These are phyloP conservation scores for Mycena vulgaris DNA, from an alignment of 768 basidiomycete genomes.

Conservation along the genomic window DNA sequence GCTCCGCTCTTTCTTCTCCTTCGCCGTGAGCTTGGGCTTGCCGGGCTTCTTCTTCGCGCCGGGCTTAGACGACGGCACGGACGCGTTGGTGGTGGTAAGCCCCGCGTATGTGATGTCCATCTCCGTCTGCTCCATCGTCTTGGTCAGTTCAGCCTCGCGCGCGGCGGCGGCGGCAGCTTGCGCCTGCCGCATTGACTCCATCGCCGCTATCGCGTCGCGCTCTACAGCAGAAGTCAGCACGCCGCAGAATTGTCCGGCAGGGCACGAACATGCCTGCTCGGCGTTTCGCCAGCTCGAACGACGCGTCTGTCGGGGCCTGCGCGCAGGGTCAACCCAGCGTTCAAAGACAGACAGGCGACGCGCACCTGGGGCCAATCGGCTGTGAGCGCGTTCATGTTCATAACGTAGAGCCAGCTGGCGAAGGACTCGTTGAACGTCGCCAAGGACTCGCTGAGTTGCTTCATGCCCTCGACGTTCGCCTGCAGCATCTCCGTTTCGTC, in stretches of 20 bases:
- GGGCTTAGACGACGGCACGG: conserved; percentile 53
- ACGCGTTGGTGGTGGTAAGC: conserved; percentile 57
- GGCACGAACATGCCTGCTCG: conserved; percentile 67
- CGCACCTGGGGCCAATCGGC: conserved; percentile 91
- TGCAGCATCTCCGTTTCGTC: conserved; percentile 91
- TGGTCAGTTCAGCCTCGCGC: conserved; percentile 56
- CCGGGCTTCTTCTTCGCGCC: conserved; percentile 69
- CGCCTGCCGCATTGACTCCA: conserved; percentile 63
- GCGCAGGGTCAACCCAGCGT: conserved; percentile 11
- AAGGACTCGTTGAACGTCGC: conserved; percentile 94
- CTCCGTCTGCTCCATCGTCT: conserved; percentile 58
- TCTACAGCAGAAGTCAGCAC: conserved; percentile 56
- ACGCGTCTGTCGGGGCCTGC: conserved; percentile 74
- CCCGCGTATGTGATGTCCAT: conserved; percentile 56
- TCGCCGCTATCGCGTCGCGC: conserved; percentile 69
- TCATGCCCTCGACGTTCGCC: conserved; percentile 80
- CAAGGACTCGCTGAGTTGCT: conserved; percentile 80
- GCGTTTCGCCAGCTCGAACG: conserved; percentile 70
- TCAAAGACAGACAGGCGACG: conserved; percentile 24
- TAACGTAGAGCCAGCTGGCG: conserved; percentile 90
- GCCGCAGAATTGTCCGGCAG: background rate
- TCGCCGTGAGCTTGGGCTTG: conserved; percentile 80
- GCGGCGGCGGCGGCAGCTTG: conserved; percentile 50
- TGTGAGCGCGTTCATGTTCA: conserved; percentile 97
- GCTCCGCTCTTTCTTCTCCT: conserved; percentile 88